Evolutionary conservation across 1,284 basidiomycete genomes (phyloP), one percentile per base, ranked within the genome.

Genomic region (Ceratobasidium sp.): DNA sequence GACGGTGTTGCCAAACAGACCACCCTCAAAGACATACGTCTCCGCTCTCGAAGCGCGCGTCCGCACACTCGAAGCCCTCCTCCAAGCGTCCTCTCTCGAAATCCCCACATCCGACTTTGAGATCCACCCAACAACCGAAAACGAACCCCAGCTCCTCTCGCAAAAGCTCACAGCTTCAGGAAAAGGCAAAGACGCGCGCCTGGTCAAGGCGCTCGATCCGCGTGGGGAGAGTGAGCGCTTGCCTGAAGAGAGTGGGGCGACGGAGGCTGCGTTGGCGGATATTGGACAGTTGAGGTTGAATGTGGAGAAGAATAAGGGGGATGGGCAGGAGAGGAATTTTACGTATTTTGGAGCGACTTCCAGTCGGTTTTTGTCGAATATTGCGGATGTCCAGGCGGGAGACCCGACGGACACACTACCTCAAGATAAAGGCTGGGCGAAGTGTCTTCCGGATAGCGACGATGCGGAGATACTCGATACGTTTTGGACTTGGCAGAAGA

Each of bases 281-380:
- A 69, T 69, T 16, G 66, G 66, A 35, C 44, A 57, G 35, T 52
- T 69, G 14, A 50, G 66, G 32, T 28, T 69, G 16, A 52, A 69
- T 28, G 66, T 69, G 3, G 52, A 69, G 35, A 57, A 43, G 18
- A 57, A 21, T 23, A 54, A 44, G 21, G 28, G 49, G 7, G 21
- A 46, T 13, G 66, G 66, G 14, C 52, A 69, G n/a, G 52, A 50
- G 7, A 69, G 38, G 14, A 69, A 35, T 26, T 69, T 69, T n/a
- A 69, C 66, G n/a, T 69, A 69, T 43, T 69, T 55, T 43, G 66
- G 66, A 9, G 47, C 66, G 7, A 69, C 66, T 4, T 69, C 66
- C 26, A 69, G 66, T 28, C 66, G 66, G n/a, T 69, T 69, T 43
- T 46, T 69, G 52, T 69, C 66, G 21, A 69, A 50, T 28, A 66